A percentile compares a stretch with the other conserved stretches of the same genome.
Conservation (phyloP, 768 basidiomycete species). For the Kwoniella bestiolae region DNA sequence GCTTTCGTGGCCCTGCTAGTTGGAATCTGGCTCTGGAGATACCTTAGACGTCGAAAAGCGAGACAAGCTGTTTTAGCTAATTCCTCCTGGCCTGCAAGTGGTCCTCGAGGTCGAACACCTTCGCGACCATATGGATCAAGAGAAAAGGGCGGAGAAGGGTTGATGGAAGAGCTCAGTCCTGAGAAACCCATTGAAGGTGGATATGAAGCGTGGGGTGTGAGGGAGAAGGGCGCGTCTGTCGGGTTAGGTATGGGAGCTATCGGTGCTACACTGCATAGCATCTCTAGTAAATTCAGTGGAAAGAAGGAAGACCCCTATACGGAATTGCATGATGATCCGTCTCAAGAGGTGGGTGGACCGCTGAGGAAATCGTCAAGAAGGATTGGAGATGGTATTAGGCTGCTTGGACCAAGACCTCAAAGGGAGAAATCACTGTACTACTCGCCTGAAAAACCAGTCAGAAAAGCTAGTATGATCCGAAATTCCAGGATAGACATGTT, state of each 20-base stretch:
- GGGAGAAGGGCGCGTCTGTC: slow-evolving; percentile 26
- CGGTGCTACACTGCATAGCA: slow-evolving; percentile 31
- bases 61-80: not conserved
- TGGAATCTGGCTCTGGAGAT: slow-evolving; percentile 35
- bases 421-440: slow-evolving; percentile 34
- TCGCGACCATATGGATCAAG: slow-evolving; percentile 35
- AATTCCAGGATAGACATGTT: slow-evolving; percentile 53
- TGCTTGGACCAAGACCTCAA: slow-evolving; percentile 59
- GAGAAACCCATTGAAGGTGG: slow-evolving; percentile 2
- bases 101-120: slow-evolving; percentile 9
- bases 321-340: slow-evolving; percentile 13
- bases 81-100: slow-evolving; percentile 13
- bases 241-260: slow-evolving; percentile 41
- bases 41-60: slow-evolving; percentile 8
- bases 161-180: slow-evolving; percentile 21
- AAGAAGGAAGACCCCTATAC: slow-evolving; percentile 24
- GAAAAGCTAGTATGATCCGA: slow-evolving; percentile 41
- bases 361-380: slow-evolving; percentile 34
- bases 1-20: slow-evolving; percentile 62
- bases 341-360: slow-evolving; percentile 19
- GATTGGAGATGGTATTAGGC: slow-evolving; percentile 49
- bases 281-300: slow-evolving; percentile 23
- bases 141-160: slow-evolving; percentile 37
- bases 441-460: slow-evolving; percentile 7
- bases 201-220: slow-evolving; percentile 12